Evolutionary conservation across 169 alveolate genomes (phyloP), one percentile per base, ranked within the genome.

Genomic region (Plasmodium yoelii): DNA sequence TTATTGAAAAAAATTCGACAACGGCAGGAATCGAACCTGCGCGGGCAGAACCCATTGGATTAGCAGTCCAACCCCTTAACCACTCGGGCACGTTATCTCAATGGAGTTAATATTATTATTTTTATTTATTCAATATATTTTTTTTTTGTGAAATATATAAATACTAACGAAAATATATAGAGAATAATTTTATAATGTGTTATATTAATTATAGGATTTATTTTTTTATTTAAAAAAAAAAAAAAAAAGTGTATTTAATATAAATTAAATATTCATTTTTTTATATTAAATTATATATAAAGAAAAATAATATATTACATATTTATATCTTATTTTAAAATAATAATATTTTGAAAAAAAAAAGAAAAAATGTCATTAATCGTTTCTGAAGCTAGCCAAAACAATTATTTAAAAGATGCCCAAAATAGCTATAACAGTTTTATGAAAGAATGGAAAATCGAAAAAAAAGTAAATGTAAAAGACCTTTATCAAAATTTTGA

Each of bases 11-110:
- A 60, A 24, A 18, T 63, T 55, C 98, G 98, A 96, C 98, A 96
- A 96, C 97, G 95, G 99, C 99, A 97, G 99, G 99, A 94, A 95
- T 97, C 97, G 99, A 97, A 97, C 99, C 99, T 97, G 98, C 99
- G 99, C 98, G 98, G 98, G 99, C 97, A 95, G 94, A 96, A 97
- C 98, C 98, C 98, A 97, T 90, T 94, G 97, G 98, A 97, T 97
- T 97, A 96, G 98, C 95, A 97, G 98, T 97, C 98, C 97, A 94
- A 90, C 98, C 95, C 98, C 98, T 97, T 97, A 97, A 97, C 98
- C 98, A 96, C 98, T 97, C 98, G 98, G 98, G 93, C 96, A 94
- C 91, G 87, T 86, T 86, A 70, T 86, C 91, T 19, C 19, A 2
- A 0, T 34, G 3, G 12, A 64, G 8, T 15, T 10, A 13, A 7